These are phyloP conservation scores for Flaveria sonorensis DNA, from an alignment of 129 eudicot genomes.

Conservation along the genomic window DNA sequence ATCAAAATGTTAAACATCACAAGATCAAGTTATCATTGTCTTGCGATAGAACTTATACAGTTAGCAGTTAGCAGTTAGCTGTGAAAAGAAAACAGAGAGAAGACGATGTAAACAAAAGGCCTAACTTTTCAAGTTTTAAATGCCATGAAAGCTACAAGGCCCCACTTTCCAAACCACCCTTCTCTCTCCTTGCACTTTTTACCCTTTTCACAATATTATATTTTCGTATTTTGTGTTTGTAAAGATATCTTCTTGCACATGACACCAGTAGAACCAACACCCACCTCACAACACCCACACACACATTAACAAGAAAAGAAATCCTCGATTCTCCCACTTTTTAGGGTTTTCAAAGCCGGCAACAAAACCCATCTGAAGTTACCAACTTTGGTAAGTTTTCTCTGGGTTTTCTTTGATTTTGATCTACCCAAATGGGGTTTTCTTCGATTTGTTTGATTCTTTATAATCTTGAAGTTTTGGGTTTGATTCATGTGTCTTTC, in stretches of 20 bases:
- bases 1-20: no score
- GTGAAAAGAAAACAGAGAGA: not conserved
- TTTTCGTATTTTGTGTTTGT: constrained; percentile 25
- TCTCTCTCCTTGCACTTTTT: constrained; percentile 40
- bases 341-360: constrained; percentile 27
- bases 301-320: constrained; percentile 26
- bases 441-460: not conserved
- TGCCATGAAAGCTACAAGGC: constrained; percentile 60
- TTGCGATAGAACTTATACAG: no score
- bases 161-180: constrained; percentile 51
- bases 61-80: not conserved
- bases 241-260: constrained; percentile 21
- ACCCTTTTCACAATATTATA: constrained; percentile 30
- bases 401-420: constrained; percentile 33
- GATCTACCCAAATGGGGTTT: constrained; percentile 28
- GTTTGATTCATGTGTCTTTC: constrained; percentile 12
- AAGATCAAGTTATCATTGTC: no score
- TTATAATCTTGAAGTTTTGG: constrained; percentile 16
- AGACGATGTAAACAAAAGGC: constrained; percentile 27
- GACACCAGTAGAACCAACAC: constrained; percentile 37
- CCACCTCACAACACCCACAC: constrained; percentile 31
- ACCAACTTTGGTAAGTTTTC: constrained; percentile 31
- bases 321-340: constrained; percentile 17
- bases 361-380: constrained; percentile 15
- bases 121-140: constrained; percentile 35